Evolutionary conservation across 2,329 filamentous ascomycete genomes (phyloP).

Genomic region (Fusarium newnesense): DNA sequence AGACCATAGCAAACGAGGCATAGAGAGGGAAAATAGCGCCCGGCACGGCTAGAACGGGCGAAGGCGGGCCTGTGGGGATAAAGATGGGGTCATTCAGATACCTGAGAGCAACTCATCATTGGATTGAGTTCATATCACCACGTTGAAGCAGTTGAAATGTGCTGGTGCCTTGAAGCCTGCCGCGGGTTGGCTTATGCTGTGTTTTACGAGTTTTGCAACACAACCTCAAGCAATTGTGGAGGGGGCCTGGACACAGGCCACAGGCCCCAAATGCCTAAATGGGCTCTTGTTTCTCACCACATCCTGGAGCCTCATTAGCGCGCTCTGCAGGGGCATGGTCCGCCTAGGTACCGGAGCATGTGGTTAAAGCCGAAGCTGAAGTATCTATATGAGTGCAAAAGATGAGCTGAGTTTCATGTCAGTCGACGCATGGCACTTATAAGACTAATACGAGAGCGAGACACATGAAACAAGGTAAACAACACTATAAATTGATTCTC

Average conservation of each 20-base stretch:
- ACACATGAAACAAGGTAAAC: background rate
- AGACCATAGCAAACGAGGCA: background rate
- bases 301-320: constrained; percentile 30
- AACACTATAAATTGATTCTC: background rate
- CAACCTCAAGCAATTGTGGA: constrained; percentile 5
- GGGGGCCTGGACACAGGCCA: background rate
- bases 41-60: constrained; percentile 19
- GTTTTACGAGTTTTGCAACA: constrained; percentile 21
- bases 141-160: background rate
- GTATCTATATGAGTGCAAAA: background rate
- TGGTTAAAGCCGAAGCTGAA: constrained; percentile 29
- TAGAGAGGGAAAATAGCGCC: constrained; percentile 8
- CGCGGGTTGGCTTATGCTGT: constrained; percentile 17
- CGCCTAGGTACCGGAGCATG: background rate
- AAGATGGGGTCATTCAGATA: constrained; percentile 27
- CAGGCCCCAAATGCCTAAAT: constrained; percentile 17
- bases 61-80: constrained; percentile 31
- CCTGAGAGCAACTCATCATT: constrained; percentile 18
- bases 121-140: constrained; percentile 4
- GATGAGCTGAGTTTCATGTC: background rate
- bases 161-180: constrained; percentile 12
- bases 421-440: constrained; percentile 12
- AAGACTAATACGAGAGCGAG: constrained; percentile 2
- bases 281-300: constrained; percentile 32
- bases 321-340: constrained; percentile 18